Conservation (phyloP, 305 asterid genomes). For the Rubia peregrina region DNA sequence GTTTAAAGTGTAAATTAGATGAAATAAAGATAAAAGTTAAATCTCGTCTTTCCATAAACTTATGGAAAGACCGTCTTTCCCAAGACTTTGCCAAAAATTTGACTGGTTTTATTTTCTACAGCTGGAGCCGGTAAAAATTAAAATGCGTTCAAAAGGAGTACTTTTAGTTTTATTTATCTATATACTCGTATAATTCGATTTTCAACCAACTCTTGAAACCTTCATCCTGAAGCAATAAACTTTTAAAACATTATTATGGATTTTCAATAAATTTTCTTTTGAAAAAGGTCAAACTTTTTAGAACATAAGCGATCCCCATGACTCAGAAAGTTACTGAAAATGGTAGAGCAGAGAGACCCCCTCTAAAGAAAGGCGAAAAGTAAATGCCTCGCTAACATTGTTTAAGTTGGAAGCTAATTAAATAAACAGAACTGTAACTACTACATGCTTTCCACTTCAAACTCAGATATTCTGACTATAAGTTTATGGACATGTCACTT, state of each 20-base stretch:
- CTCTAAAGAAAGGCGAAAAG: not conserved
- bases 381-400: not conserved
- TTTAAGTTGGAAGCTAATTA: not conserved
- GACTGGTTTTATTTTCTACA: too few species aligned
- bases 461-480: too few species aligned
- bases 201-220: not conserved
- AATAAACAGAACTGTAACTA: not conserved
- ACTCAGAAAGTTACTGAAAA: constrained; percentile 5
- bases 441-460: not conserved
- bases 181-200: too few species aligned
- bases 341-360: not conserved
- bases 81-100: too few species aligned
- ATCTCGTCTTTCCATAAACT: too few species aligned
- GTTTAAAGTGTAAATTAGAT: too few species aligned
- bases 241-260: not conserved
- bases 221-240: constrained; percentile 4
- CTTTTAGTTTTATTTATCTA: too few species aligned
- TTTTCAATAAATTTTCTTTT: not conserved
- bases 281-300: constrained; percentile 6
- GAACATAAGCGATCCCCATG: not conserved
- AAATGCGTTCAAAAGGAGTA: too few species aligned
- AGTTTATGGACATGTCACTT: too few species aligned
- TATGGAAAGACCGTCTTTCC: too few species aligned
- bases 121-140: too few species aligned
- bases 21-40: too few species aligned